Percentiles rank a stretch among this genome's conserved stretches.
phyloP scores from a whole-genome alignment of 352 stramenopile genomes.

The Aphanomyces astaci region DNA sequence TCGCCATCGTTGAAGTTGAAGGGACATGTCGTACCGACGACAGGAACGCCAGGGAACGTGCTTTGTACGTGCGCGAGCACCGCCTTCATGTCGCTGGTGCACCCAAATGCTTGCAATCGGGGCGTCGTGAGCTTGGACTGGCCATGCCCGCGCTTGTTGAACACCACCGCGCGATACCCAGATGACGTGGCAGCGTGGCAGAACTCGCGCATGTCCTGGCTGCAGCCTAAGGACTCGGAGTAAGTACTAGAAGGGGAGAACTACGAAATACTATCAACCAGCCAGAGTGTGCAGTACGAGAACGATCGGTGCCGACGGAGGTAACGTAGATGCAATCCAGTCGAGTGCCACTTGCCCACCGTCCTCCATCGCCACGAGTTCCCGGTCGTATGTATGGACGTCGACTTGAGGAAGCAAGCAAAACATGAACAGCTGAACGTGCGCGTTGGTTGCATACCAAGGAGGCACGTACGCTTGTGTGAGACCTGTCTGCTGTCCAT shows the following conservation, averaged over 20 bases:
- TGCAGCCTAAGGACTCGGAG: slow-evolving; percentile 49
- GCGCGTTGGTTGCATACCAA: slow-evolving; percentile 65
- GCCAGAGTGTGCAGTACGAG: slow-evolving; percentile 65
- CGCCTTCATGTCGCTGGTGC: slow-evolving; percentile 44
- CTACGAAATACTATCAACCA: neutral
- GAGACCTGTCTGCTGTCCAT: neutral
- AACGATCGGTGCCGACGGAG: slow-evolving; percentile 38
- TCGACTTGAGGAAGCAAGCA: slow-evolving; percentile 51
- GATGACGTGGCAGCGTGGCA: slow-evolving; percentile 45
- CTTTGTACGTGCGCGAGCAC: slow-evolving; percentile 45
- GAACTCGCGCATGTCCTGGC: slow-evolving; percentile 47
- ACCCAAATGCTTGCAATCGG: slow-evolving; percentile 65
- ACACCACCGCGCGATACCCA: slow-evolving; percentile 73
- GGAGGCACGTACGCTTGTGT: slow-evolving; percentile 25
- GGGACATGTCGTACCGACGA: neutral
- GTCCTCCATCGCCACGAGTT: slow-evolving; percentile 49
- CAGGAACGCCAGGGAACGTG: slow-evolving; percentile 32
- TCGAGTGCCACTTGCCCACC: slow-evolving; percentile 62
- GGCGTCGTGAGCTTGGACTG: slow-evolving; percentile 51
- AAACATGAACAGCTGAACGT: slow-evolving; percentile 62
- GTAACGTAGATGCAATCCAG: slow-evolving; percentile 36
- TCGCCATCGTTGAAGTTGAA: neutral
- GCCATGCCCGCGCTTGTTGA: slow-evolving; percentile 77
- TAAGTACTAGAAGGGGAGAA: neutral
- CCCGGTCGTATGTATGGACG: slow-evolving; percentile 42